Evolutionary conservation across 345 rosid species (phyloP).

Genomic region (Ceriops zippeliana): DNA sequence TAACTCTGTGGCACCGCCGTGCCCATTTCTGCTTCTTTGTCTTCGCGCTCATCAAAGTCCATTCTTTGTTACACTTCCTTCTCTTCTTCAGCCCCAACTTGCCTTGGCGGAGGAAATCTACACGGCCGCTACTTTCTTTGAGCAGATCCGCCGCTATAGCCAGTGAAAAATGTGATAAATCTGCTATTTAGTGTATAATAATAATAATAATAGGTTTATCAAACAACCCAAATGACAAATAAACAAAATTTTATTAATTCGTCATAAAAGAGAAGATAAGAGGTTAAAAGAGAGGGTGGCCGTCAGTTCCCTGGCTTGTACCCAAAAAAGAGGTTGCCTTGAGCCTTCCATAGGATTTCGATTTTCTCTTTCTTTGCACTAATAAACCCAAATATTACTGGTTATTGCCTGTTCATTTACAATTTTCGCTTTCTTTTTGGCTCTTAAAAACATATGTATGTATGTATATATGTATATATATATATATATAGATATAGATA

Average conservation of each 20-base stretch:
- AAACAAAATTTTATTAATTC: not conserved
- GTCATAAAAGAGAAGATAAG: slow-evolving; percentile 45
- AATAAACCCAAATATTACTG: not conserved
- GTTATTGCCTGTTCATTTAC: not conserved
- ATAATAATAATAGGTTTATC: not conserved
- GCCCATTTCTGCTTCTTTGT: slow-evolving; percentile 60
- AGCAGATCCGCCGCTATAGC: slow-evolving; percentile 28
- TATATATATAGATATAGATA: too few relatives aligned
- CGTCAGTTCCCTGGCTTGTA: slow-evolving; percentile 46
- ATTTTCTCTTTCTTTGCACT: slow-evolving; percentile 9
- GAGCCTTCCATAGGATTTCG: slow-evolving; percentile 28
- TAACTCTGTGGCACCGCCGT: slow-evolving; percentile 38
- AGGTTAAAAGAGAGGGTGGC: slow-evolving; percentile 60
- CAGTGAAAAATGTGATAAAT: not conserved
- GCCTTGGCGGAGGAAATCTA: slow-evolving; percentile 26
- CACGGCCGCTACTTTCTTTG: slow-evolving; percentile 20
- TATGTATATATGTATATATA: too few relatives aligned
- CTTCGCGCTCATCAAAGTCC: slow-evolving; percentile 77
- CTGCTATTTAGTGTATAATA: not conserved
- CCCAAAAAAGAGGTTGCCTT: slow-evolving; percentile 30
- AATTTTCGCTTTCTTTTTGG: not conserved
- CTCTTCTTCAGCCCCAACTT: not conserved
- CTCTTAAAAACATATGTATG: too few relatives aligned
- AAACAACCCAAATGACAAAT: not conserved
- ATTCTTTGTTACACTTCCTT: slow-evolving; percentile 21